Evolutionary conservation across 139 green algal genomes (phyloP), one percentile per base, ranked within the genome.

Genomic region (Haematococcus lacustris): DNA sequence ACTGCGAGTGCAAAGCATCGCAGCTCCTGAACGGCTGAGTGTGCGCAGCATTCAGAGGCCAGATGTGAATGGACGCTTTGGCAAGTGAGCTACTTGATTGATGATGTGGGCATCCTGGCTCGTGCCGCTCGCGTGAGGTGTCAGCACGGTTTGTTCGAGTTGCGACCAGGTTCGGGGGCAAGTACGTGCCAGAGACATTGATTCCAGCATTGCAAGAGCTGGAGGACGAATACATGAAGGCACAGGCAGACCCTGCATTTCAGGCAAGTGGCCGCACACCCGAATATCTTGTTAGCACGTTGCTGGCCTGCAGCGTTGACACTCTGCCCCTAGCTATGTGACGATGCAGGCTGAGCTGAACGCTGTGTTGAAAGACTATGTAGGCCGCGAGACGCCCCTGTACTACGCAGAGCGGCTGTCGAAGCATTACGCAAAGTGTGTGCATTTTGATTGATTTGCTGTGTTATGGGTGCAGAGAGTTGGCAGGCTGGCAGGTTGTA

Each of bases 131-230:
- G 47, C 13, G 17, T n/a, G 13, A 57, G 21, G 17, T n/a, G 13
- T 13, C 47, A 57, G 13, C 17, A n/a, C 17, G 17, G 21, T 57
- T 13, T 57, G 47, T n/a, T 57, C 47, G 47, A 28, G 47, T 21
- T 57, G 47, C 21, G 47, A 28, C 47, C 69, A 78, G 78, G 68
- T 99, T 92, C 70, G 95, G 95, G 25, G 95, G 95, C 50, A 94
- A 96, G 67, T 99, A 97, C 76, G 95, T 99, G 37, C 95, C 95
- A 0, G 95, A 99, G 83, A 99, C 95, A 32, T 88, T 99, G 33
- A 98, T 99, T 40, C 81, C 82, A 3, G 93, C 93, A 0, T 83
- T 99, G 26, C 61, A 79, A 3, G 88, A 96, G 73, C 86, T 99
- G 32, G 90, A 97, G 74, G 73, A 75, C 38, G 90, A 85, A 1